Conservation (phyloP, 2,329 filamentous ascomycete genomes). For the Pseudogymnoascus sp. region DNA sequence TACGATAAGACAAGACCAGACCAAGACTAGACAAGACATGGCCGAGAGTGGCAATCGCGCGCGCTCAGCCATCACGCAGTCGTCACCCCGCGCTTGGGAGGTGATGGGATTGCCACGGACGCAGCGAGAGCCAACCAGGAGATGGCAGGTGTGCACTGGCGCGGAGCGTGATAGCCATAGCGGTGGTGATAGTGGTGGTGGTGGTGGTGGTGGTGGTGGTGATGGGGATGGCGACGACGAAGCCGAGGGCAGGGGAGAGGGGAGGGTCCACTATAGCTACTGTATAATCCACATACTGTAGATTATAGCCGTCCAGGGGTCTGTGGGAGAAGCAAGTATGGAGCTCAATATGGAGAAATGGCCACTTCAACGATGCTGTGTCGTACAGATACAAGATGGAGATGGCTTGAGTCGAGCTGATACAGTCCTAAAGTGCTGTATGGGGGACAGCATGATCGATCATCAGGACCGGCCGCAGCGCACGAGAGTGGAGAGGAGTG, state of each 20-base stretch:
- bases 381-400: background rate
- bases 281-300: too few relatives aligned
- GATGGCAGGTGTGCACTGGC: background rate
- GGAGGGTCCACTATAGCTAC: background rate
- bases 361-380: background rate
- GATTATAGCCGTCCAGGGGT: background rate
- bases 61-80: slow-evolving; percentile 1
- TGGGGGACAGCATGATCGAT: background rate
- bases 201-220: background rate
- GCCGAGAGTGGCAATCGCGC: background rate
- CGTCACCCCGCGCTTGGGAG: background rate
- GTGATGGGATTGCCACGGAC: background rate
- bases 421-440: background rate
- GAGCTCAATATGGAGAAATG: background rate
- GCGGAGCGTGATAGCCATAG: background rate
- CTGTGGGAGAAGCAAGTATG: background rate
- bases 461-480: background rate
- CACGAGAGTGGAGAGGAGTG: background rate
- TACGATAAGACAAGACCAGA: background rate
- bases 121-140: background rate
- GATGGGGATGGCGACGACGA: background rate
- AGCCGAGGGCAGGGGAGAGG: background rate
- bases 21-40: background rate
- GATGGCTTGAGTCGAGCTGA: background rate
- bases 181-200: background rate